Base-by-base conservation (phyloP, 2,329 filamentous ascomycete genomes). In the Trichoderma asperellum region DNA sequence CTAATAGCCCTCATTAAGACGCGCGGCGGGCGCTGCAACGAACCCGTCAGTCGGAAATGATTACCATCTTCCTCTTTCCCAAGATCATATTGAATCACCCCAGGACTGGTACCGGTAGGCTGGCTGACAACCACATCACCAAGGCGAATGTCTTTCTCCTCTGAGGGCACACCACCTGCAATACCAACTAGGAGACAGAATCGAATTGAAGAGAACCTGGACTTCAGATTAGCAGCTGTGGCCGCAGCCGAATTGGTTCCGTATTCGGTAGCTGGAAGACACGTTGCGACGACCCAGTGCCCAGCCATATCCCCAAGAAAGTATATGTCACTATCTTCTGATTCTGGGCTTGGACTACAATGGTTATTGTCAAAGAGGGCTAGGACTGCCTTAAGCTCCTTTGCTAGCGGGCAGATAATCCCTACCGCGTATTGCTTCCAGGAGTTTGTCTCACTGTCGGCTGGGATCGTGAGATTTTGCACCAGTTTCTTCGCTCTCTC, bases 121-220 rank as follows among this genome's bases (percentile, higher is more conserved):
- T 27, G 34, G 37, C 63, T 58, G 14, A 58, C 63, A 49, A 66
- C 63, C 21, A 66, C 53, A 52, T 66, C 63, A 2, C 63, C 63
- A 37, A 66, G 63, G 12, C 63, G 63, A 34, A 66, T 49, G 27
- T 66, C 55, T 14, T 35, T 43, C 2, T 58, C 35, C 12, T 37
- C 27, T 2, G 16, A 21, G 4, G 53, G 63, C 35, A 58, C 53
- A 8, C 63, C 63, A 12, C 63, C 63, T 1, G 6, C 63, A 35
- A 66, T 66, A 32, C 63, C 63, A 34, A 66, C 53, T 4, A 66
- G 18, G 8, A 66, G 53, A 10, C 5, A 34, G 35, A 58, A 58
- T 18, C 63, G 53, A 16, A 66, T 14, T 14, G 52, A 52, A 35
- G 47, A 35, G 29, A 66, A 66, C n/a, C 27, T 58, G 18, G 18